Base-by-base conservation (phyloP, 148 eudicot species). In the Salicornia ramosissima region DNA sequence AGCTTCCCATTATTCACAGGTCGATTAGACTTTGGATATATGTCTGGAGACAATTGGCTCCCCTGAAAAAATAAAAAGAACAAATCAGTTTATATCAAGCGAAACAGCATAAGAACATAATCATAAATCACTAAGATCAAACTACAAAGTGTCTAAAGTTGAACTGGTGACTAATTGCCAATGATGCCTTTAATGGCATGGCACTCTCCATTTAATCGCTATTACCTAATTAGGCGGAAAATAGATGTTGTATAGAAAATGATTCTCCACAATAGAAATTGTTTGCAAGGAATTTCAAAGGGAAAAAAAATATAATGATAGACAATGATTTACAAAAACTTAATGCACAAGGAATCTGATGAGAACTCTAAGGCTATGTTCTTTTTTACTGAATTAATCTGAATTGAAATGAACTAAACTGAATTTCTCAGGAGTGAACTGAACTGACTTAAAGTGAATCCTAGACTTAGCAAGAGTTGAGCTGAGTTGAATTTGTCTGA, bases 1-100 rank as follows among this genome's bases (percentile, higher is more conserved):
- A 64, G 70, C 53, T 65, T 68, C 19, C 65, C 74, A 51, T 62
- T 5, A 63, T 62, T 78, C 56, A 57, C 74, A 63, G 45, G 54
- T 33, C 55, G 46, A 56, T 36, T 18, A 73, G 7, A 21, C 59
- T 78, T 76, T 6, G 67, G 34, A 69, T 46, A 69, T 69, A 25
- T 62, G 56, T 68, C 69, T 18, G 40, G 28, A 54, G 80, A 60
- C 30, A 26, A 68, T 8, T 52, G 24, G 39, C 31, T 45, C 40
- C 43, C 80, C 80, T 78, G 77, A 34, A 72, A 64, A 71, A 45
- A 31, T 3, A 54, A 0, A 18, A 50, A 34, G 40, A 36, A n/a
- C n/a, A n/a, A n/a, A n/a, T 36, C 49, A 31, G 26, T 15, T 65
- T 59, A 59, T 24, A 36, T 68, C 60, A 63, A 11, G 31, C 24